A percentile compares a stretch with the other conserved stretches of the same genome.
Conservation (phyloP, 1,284 basidiomycete genomes). For the Apiotrichum sp. region DNA sequence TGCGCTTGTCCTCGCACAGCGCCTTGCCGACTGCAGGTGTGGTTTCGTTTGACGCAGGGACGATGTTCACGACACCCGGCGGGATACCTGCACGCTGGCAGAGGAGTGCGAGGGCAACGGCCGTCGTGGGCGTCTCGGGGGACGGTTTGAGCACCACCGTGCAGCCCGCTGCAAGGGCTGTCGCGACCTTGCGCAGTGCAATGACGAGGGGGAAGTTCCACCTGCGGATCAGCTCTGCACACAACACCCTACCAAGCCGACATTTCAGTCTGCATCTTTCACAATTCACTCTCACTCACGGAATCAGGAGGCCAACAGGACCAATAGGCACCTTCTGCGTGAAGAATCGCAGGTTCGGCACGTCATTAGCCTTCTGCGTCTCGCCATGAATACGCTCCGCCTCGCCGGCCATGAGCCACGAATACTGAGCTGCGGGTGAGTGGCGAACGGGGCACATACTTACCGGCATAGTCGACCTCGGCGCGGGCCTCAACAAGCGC, state of each 20-base stretch:
- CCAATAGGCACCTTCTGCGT: constrained; percentile 63
- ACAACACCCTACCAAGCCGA: neutral
- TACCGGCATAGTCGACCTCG: constrained; percentile 57
- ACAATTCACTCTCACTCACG: constrained; percentile 12
- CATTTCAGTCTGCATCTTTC: no score
- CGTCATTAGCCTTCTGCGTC: constrained; percentile 44
- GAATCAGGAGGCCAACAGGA: constrained; percentile 35
- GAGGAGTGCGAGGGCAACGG: constrained; percentile 54
- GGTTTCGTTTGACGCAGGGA: constrained; percentile 62
- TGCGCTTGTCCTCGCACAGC: constrained; percentile 26
- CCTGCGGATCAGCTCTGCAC: neutral
- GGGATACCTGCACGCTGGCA: constrained; percentile 59
- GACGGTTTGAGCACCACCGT: constrained; percentile 57
- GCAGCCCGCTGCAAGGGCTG: constrained; percentile 64
- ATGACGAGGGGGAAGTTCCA: constrained; percentile 86
- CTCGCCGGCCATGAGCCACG: constrained; percentile 54
- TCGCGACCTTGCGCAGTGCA: constrained; percentile 64
- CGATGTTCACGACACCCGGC: constrained; percentile 79
- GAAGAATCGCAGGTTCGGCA: constrained; percentile 18
- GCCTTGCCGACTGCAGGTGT: constrained; percentile 23
- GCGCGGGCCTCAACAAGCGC: constrained; percentile 69
- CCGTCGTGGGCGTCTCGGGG: constrained; percentile 82
- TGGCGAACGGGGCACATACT: neutral
- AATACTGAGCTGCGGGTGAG: constrained; percentile 12
- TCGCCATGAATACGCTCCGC: constrained; percentile 65